A percentile compares a stretch with the other conserved stretches of the same genome.
phyloP scores from a whole-genome alignment of 164 flowering plant genomes.

The Umbilicus rupestris region DNA sequence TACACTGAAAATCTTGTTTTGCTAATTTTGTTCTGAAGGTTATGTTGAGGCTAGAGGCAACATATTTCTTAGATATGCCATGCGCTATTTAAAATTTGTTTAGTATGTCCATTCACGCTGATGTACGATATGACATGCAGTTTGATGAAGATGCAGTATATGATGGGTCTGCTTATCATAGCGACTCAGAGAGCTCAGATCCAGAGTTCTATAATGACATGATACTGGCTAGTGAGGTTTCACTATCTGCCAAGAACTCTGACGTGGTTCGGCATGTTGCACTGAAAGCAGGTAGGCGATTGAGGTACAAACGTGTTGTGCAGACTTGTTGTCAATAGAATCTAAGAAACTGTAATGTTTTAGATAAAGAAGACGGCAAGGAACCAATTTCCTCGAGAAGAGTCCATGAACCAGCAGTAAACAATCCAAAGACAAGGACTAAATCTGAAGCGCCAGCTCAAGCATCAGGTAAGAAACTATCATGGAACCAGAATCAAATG shows the following conservation, averaged over 20 bases:
- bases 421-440: background rate
- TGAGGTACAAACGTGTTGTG: background rate
- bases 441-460: background rate
- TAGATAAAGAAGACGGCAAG: background rate
- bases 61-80: no score
- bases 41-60: background rate
- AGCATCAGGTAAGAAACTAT: no score
- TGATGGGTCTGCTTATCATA: constrained; percentile 1
- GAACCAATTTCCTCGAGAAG: background rate
- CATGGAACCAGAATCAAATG: no score
- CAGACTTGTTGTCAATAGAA: background rate
- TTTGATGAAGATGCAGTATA: background rate
- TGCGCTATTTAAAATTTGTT: background rate
- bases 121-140: background rate
- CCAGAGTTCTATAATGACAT: background rate
- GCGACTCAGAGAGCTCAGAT: background rate
- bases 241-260: background rate
- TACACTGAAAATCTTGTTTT: background rate
- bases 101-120: background rate
- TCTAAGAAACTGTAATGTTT: background rate
- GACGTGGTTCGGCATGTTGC: background rate
- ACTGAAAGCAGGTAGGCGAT: background rate
- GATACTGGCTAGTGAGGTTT: background rate
- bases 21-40: background rate
- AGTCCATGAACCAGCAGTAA: background rate